Conservation (phyloP, 805 yeast genomes). For the Candida oleophila region DNA sequence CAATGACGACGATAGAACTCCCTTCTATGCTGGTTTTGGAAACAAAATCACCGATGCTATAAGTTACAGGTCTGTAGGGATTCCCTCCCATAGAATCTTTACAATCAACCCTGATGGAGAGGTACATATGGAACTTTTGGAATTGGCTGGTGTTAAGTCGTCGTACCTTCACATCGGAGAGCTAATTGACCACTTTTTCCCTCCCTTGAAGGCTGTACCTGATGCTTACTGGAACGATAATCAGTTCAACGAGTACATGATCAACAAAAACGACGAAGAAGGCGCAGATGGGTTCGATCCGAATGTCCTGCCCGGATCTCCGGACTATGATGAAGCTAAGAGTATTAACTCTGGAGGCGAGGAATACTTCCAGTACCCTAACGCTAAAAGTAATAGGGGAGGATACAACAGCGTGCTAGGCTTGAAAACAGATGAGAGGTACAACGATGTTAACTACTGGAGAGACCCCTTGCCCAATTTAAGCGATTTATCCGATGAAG, state of each 20-base stretch:
- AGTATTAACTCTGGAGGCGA: constrained; percentile 6
- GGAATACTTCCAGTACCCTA: constrained; percentile 17
- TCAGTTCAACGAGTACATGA: constrained; percentile 35
- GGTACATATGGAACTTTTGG: constrained; percentile 94
- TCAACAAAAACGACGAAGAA: constrained; percentile 13
- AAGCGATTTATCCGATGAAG: constrained; percentile 56
- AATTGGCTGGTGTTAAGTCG: constrained; percentile 87
- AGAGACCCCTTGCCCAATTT: constrained; percentile 71
- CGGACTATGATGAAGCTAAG: constrained; percentile 31
- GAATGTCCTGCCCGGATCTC: constrained; percentile 17
- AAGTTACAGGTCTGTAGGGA: constrained; percentile 88
- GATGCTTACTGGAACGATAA: constrained; percentile 34
- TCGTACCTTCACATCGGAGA: constrained; percentile 89
- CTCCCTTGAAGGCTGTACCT: constrained; percentile 55
- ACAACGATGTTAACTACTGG: constrained; percentile 91
- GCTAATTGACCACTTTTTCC: constrained; percentile 95
- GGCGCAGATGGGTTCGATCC: constrained; percentile 1
- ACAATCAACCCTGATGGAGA: constrained; percentile 97
- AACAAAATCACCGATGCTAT: constrained; percentile 95
- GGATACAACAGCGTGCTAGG: constrained; percentile 18
- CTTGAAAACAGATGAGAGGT: constrained; percentile 54
- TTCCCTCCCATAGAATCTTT: constrained; percentile 91
- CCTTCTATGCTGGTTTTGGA: constrained; percentile 97
- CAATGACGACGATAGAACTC: constrained; percentile 54
- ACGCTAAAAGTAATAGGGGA: constrained; percentile 26